phyloP scores from a whole-genome alignment of 1,139 yeast genomes.

The Petasospora rhodanensis region DNA sequence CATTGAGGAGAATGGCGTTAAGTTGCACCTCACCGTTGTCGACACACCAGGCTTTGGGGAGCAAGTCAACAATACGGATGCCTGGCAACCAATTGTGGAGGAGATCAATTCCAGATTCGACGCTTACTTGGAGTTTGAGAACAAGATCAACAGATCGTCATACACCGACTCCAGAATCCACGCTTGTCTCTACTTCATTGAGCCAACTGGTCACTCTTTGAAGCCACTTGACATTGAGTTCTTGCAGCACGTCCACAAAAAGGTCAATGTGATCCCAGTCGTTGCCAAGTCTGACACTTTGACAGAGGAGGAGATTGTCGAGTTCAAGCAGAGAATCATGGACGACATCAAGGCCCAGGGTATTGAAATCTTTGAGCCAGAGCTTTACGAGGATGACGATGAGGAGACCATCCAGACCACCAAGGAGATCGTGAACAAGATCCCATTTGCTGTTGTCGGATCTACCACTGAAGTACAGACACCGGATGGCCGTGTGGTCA shows the following conservation, averaged over 20 bases:
- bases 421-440: constrained; percentile 58
- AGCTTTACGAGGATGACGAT: constrained; percentile 77
- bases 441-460: constrained; percentile 95
- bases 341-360: constrained; percentile 74
- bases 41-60: constrained; percentile 97
- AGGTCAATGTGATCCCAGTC: constrained; percentile 90
- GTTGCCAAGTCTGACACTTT: constrained; percentile 94
- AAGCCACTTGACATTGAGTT: constrained; percentile 85
- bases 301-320: constrained; percentile 77
- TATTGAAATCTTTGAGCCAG: constrained; percentile 78
- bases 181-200: constrained; percentile 85
- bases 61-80: constrained; percentile 76
- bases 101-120: constrained; percentile 87
- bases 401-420: constrained; percentile 72
- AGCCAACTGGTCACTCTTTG: constrained; percentile 94
- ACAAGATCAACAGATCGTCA: constrained; percentile 73
- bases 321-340: constrained; percentile 70
- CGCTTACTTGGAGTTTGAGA: constrained; percentile 84
- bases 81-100: constrained; percentile 92
- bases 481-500: constrained; percentile 71
- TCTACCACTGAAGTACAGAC: constrained; percentile 74
- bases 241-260: constrained; percentile 84
- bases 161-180: constrained; percentile 77
- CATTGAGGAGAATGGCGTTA: constrained; percentile 92
- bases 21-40: constrained; percentile 76